Evolutionary conservation across 2,329 filamentous ascomycete species (phyloP), one percentile per base, ranked within the genome.

Genomic region (Teratosphaeria pseudoeucalypti): DNA sequence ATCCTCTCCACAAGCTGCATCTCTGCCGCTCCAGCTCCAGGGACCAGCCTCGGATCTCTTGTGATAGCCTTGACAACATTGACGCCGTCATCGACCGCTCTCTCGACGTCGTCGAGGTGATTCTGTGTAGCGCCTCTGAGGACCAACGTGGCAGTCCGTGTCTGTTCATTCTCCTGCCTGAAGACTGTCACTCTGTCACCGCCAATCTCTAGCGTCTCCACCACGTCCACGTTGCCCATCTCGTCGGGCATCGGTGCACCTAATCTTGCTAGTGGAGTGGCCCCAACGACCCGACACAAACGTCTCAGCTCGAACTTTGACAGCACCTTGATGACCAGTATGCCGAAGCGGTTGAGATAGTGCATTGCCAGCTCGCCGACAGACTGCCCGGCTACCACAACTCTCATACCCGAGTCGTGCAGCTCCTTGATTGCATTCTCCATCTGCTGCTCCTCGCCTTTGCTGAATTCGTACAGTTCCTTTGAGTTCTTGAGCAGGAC

Each of bases 181-280:
- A 99, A 99, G 61, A 99, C 92, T 52, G 94, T 99, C 61, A 99
- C 95, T 63, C 94, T 88, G 79, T 99, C 94, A 68, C 94, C 94
- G 65, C 94, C 94, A 73, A 99, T 97, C 77, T 99, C 94, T 53
- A 95, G 82, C 1, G 95, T 97, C 82, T 99, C 94, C 34, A 99
- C 94, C 60, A 99, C 76, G 73, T 99, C 94, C 64, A 99, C 85
- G 68, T 78, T 88, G 65, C 94, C 94, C 92, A 96, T 97, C 81
- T 99, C 94, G 68, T 99, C 94, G n/a, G 95, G 94, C 94, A 99
- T 99, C 53, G 94, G 94, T 16, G 95, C 94, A 65, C 94, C 94
- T 55, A 99, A 82, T 69, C 94, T 88, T 57, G 95, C 95, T 63
- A 99, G 83, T n/a, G 94, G 94, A 14, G 94, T 96, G 59, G 94